phyloP scores from a whole-genome alignment of 2,329 filamentous ascomycete species.

The Dothideomycetes sp. region DNA sequence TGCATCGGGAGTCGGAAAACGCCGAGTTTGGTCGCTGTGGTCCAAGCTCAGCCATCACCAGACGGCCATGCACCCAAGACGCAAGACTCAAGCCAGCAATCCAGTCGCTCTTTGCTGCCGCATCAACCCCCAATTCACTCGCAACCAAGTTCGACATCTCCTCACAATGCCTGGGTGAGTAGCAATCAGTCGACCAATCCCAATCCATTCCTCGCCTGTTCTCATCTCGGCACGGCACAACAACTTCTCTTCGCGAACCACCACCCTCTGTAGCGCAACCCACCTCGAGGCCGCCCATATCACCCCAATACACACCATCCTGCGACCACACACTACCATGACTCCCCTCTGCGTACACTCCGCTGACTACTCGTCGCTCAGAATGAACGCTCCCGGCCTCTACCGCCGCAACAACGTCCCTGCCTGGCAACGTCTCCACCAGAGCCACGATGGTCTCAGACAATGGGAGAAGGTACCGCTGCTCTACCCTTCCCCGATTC shows the following conservation, averaged over 20 bases:
- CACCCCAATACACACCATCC: neutral
- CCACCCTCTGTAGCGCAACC: neutral
- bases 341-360: neutral
- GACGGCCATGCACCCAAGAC: conserved; percentile 6
- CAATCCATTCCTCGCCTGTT: too few relatives aligned
- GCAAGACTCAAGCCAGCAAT: too few relatives aligned
- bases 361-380: conserved; percentile 4
- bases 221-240: too few relatives aligned
- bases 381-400: conserved; percentile 30
- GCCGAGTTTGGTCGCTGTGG: neutral
- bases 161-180: conserved; percentile 34
- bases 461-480: conserved; percentile 63
- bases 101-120: too few relatives aligned
- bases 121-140: too few relatives aligned
- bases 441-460: conserved; percentile 60
- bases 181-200: too few relatives aligned
- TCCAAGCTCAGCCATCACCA: neutral
- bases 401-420: conserved; percentile 69
- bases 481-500: neutral
- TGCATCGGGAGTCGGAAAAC: neutral
- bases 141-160: too few relatives aligned
- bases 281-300: neutral
- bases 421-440: conserved; percentile 63
- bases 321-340: neutral
- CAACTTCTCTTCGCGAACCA: neutral